phyloP scores from a whole-genome alignment of 257 asterid genomes.

The Verbascum thapsus region DNA sequence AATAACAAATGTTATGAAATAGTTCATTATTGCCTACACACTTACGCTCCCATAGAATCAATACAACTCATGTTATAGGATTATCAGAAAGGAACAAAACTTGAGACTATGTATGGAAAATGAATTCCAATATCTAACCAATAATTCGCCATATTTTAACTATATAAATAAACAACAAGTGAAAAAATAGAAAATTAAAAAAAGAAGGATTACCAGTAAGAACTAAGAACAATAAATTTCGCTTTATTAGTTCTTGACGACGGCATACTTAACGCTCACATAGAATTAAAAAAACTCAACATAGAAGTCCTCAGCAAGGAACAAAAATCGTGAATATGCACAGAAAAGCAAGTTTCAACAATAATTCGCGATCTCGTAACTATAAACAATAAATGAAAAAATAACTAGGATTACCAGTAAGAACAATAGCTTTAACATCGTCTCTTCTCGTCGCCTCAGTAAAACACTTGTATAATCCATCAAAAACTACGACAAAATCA shows the following conservation, averaged over 20 bases:
- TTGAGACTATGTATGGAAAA: too few relatives aligned
- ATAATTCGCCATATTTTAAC: too few relatives aligned
- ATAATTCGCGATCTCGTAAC: too few relatives aligned
- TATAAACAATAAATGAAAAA: background rate
- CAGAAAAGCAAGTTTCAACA: conserved; percentile 6
- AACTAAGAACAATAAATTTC: too few relatives aligned
- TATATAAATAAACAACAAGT: too few relatives aligned
- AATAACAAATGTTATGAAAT: conserved; percentile 9
- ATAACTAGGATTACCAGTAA: conserved; percentile 49
- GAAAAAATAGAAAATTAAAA: too few relatives aligned
- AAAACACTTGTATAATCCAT: conserved; percentile 62
- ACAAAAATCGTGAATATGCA: conserved; percentile 2
- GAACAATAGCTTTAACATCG: conserved; percentile 85
- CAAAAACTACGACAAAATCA: conserved; percentile 51
- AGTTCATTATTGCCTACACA: conserved; percentile 10
- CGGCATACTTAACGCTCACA: too few relatives aligned
- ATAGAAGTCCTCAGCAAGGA: too few relatives aligned
- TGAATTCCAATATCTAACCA: too few relatives aligned
- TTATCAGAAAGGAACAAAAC: conserved; percentile 6
- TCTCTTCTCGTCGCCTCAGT: conserved; percentile 69
- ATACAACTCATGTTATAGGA: background rate
- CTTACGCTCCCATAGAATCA: conserved; percentile 1
- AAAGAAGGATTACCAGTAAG: too few relatives aligned
- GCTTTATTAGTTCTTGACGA: too few relatives aligned
- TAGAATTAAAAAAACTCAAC: too few relatives aligned